Evolutionary conservation across 371 early-diverging fungal species (phyloP).

Genomic region (Rhizopus arrhizus): DNA sequence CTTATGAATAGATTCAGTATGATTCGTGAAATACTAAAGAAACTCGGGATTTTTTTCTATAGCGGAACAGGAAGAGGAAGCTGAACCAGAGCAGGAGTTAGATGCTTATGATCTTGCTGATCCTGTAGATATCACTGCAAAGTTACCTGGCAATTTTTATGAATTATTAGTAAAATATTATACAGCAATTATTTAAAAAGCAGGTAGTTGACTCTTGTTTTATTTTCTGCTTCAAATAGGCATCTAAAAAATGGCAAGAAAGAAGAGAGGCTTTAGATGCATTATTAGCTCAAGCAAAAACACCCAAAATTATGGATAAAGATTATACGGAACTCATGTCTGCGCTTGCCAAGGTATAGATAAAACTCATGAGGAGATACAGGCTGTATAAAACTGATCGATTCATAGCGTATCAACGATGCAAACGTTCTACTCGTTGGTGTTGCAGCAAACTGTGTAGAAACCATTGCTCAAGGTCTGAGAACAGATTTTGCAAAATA

Average conservation of each 20-base stretch:
- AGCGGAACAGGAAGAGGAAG: constrained; percentile 30
- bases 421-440: constrained; percentile 85
- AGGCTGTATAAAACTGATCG: background rate
- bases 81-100: constrained; percentile 41
- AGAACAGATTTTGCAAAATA: constrained; percentile 79
- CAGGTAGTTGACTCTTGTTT: too few species aligned
- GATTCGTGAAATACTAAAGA: background rate
- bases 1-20: background rate
- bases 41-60: background rate
- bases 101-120: constrained; percentile 78
- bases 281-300: constrained; percentile 68
- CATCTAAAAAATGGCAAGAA: constrained; percentile 94
- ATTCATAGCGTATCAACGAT: constrained; percentile 73
- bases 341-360: constrained; percentile 76
- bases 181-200: background rate
- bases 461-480: constrained; percentile 81
- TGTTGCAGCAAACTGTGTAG: constrained; percentile 82
- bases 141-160: constrained; percentile 82
- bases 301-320: constrained; percentile 77
- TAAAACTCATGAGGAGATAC: too few species aligned
- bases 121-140: constrained; percentile 85
- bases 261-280: constrained; percentile 89
- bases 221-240: constrained; percentile 31
- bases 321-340: constrained; percentile 82
- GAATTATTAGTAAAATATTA: constrained; percentile 56